Evolutionary conservation across 2,329 filamentous ascomycete genomes (phyloP).

Genomic region (Neophaeococcomyces mojaviensis): DNA sequence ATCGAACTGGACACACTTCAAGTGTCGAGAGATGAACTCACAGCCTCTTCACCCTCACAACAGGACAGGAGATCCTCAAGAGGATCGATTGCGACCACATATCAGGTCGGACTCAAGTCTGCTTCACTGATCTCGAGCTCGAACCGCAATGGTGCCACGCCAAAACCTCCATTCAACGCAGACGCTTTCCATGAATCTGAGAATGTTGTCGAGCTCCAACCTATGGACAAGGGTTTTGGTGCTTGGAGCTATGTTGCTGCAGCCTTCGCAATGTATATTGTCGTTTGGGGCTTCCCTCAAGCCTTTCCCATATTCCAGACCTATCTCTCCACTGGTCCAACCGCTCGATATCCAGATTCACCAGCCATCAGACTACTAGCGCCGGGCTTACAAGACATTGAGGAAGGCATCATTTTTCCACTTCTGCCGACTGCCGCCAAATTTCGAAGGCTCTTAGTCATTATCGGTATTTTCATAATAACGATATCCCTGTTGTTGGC

Average conservation of each 20-base stretch:
- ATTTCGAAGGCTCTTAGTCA: not conserved
- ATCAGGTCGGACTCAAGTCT: not conserved
- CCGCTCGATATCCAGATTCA: not conserved
- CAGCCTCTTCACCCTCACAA: no score
- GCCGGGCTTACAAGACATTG: not conserved
- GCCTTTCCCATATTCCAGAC: not conserved
- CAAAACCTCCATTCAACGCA: not conserved
- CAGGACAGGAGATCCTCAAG: not conserved
- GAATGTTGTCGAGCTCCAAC: not conserved
- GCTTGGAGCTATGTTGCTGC: not conserved
- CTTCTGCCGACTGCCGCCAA: not conserved
- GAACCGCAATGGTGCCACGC: no score
- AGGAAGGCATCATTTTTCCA: not conserved
- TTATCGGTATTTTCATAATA: not conserved
- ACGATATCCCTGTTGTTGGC: not conserved
- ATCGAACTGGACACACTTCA: no score
- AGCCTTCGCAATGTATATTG: not conserved
- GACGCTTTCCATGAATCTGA: not conserved
- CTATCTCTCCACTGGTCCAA: not conserved
- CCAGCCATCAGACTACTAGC: not conserved
- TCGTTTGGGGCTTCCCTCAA: not conserved
- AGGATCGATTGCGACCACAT: not conserved
- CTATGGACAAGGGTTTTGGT: not conserved
- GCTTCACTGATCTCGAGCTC: not conserved
- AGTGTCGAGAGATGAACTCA: no score